Percentiles rank a stretch among this genome's conserved stretches.
These are phyloP conservation scores for Fusarium sp. DNA, from an alignment of 2,329 filamentous ascomycete species.

Conservation along the genomic window DNA sequence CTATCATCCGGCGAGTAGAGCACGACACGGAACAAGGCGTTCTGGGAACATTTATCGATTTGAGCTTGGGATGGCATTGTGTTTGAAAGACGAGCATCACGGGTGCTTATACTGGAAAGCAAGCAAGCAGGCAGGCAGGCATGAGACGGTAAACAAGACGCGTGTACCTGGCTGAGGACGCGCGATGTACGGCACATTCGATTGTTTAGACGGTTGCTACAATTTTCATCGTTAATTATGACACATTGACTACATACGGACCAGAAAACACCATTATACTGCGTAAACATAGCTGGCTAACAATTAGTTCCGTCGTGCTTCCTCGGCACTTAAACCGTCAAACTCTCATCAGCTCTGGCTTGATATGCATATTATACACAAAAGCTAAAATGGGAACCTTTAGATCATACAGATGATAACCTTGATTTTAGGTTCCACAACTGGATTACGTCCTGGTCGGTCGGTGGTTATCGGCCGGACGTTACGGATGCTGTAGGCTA, in stretches of 20 bases:
- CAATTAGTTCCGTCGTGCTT: neutral
- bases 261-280: neutral
- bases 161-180: slow-evolving; percentile 20
- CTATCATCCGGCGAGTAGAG: slow-evolving; percentile 34
- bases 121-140: neutral
- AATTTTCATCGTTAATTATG: slow-evolving; percentile 22
- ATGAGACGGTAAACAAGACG: slow-evolving; percentile 34
- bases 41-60: slow-evolving; percentile 46
- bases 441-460: neutral
- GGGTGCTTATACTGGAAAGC: slow-evolving; percentile 8
- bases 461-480: slow-evolving; percentile 4
- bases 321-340: neutral
- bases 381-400: neutral
- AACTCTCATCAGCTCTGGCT: neutral
- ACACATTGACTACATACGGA: neutral
- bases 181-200: slow-evolving; percentile 42
- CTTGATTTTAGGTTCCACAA: neutral
- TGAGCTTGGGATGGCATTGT: slow-evolving; percentile 45
- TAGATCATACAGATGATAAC: neutral
- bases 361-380: neutral
- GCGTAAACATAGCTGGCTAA: neutral
- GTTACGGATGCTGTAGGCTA: slow-evolving; percentile 8
- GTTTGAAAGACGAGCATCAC: slow-evolving; percentile 42
- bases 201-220: slow-evolving; percentile 43
- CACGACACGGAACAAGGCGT: slow-evolving; percentile 48